phyloP scores from a whole-genome alignment of 177 flowering plant genomes.

The Vitis hybrid region DNA sequence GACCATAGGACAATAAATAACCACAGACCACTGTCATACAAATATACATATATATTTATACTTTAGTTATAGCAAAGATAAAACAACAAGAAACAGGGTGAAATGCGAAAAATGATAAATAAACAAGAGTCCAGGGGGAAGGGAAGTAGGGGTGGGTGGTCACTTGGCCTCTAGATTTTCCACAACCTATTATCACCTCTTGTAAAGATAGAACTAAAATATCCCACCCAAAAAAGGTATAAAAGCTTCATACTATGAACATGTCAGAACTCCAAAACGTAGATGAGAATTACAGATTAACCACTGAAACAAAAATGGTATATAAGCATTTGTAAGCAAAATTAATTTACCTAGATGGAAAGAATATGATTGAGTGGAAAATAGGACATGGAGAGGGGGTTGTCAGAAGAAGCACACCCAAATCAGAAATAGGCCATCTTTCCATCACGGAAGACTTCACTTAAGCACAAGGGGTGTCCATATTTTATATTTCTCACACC shows the following conservation, averaged over 20 bases:
- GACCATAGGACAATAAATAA: neutral
- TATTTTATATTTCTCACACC: too few species aligned
- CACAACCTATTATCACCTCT: neutral
- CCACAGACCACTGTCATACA: neutral
- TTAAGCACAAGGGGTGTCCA: too few species aligned
- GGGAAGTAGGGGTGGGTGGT: neutral
- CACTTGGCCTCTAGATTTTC: neutral
- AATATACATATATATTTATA: neutral
- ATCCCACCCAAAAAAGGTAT: slow-evolving; percentile 2
- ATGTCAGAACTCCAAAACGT: neutral
- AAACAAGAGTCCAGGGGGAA: neutral
- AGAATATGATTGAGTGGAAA: too few species aligned
- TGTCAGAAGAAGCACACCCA: too few species aligned
- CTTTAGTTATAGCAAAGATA: neutral
- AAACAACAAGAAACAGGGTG: slow-evolving; percentile 1
- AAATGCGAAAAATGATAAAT: neutral
- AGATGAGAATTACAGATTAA: neutral
- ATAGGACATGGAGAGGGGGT: too few species aligned
- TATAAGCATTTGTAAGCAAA: too few species aligned
- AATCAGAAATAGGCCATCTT: too few species aligned
- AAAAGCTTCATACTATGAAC: slow-evolving; percentile 7
- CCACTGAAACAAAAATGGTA: neutral
- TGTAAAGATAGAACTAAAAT: neutral
- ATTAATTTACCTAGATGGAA: too few species aligned
- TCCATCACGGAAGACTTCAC: too few species aligned